Evolutionary conservation across 2,329 filamentous ascomycete genomes (phyloP), one percentile per base, ranked within the genome.

Genomic region (Aspergillus carbonarius): DNA sequence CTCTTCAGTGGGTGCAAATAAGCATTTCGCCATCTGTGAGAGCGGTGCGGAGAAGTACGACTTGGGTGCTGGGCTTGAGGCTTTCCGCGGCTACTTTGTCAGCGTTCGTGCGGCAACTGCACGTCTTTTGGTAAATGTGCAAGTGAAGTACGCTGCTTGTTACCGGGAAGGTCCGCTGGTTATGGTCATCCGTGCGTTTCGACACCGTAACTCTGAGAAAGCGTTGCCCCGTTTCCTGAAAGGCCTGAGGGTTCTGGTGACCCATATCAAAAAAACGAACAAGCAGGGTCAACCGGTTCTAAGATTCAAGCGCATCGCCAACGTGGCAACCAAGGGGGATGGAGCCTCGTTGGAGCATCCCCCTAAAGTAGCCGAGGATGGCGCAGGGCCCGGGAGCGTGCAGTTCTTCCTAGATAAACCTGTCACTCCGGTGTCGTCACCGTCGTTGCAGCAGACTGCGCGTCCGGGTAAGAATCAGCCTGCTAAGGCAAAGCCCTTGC

Each of bases 51-150:
- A 82, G 49, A 62, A 57, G 0, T 66, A 68, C 3, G 66, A 77
- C 30, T 76, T 88, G 1, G 79, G 78, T 2, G 74, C 69, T 10
- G 84, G 84, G 1, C 73, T 89, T 0, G 76, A 83, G 49, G 85
- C 85, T 0, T 70, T 86, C 4, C 79, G 85, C 42, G 87, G 87
- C 0, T 89, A 84, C 71, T 88, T 83, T 66, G 77, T 84, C 10
- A 88, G 84, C 65, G 82, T 86, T 30, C 83, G 87, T 5, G 80
- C 83, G 1, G 81, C 84, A 2, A 83, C 84, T 13, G 80, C 79
- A 39, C 79, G 85, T 3, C 74, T 88, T 4, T 68, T 89, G 0
- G 70, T 88, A 12, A 89, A 89, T 57, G 75, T 88, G 3, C 87
- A 89, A 58, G 84, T 88, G 25, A 83, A 83, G 8, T 82, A 82